Evolutionary conservation across 2,329 filamentous ascomycete species (phyloP), one percentile per base, ranked within the genome.

Genomic region (Xylaria sp.): DNA sequence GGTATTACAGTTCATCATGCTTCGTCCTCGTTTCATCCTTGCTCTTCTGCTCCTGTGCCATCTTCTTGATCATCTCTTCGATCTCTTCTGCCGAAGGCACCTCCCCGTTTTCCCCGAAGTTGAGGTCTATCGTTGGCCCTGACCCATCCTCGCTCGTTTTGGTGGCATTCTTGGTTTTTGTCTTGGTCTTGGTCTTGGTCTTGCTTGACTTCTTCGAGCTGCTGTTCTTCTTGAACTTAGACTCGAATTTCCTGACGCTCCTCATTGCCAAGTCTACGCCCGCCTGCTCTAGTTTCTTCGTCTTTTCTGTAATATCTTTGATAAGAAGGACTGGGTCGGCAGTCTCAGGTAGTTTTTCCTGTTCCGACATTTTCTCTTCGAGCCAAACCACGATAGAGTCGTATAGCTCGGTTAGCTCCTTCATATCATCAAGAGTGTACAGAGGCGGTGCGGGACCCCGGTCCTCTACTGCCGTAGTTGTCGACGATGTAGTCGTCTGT

Each of bases 321-420:
- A 87, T 80, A 0, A 89, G 83, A 8, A 97, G 81, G 6, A 88
- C 88, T 0, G 92, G 91, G 67, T 98, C 88, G 9, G 92, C 91
- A 2, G 87, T 87, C 1, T 81, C 78, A 15, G 83, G 79, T 3
- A 97, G 85, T 68, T 86, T 88, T 29, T 87, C 85, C 76, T 98
- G 94, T 68, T 85, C 83, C 2, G 83, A 80, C 48, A 91, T 78
- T 73, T 90, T 89, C 66, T 90, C 85, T 31, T 87, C 84, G 19
- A 99, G 82, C 94, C 94, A 99, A 19, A 83, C 80, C 15, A 83
- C 79, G 17, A 88, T 86, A 13, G 85, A 83, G 27, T 86, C 83
- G 71, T 88, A 85, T 17, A 87, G 78, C 10, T 85, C 81, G 53
- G 88, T 84, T 23, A 95, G 80, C 48, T 83, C 79, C 41, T 83